A percentile compares a stretch with the other conserved stretches of the same genome.
These are phyloP conservation scores for Aspergillus glaucus DNA, from an alignment of 2,329 filamentous ascomycete species.

Conservation along the genomic window DNA sequence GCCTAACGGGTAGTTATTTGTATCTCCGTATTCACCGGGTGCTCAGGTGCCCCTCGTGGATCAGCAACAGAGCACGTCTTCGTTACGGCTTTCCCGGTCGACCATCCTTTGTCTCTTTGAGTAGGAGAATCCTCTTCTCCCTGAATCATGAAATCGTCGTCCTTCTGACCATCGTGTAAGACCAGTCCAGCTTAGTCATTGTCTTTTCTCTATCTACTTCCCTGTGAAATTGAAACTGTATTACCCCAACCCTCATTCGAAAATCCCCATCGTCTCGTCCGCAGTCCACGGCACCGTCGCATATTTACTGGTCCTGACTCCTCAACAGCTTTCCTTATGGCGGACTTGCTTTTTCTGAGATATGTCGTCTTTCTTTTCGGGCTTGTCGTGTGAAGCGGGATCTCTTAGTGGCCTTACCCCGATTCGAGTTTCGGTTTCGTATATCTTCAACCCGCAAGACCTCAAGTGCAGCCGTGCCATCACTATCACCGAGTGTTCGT, in stretches of 20 bases:
- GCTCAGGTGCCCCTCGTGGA: background rate
- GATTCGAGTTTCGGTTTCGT: slow-evolving; percentile 25
- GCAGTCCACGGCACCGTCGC: background rate
- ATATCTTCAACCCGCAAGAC: slow-evolving; percentile 16
- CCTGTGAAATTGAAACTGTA: background rate
- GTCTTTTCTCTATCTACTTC: background rate
- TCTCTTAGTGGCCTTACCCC: slow-evolving; percentile 33
- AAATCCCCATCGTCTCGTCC: background rate
- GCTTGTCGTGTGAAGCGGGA: slow-evolving; percentile 36
- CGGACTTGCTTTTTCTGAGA: slow-evolving; percentile 37
- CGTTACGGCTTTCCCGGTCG: background rate
- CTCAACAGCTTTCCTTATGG: slow-evolving; percentile 33
- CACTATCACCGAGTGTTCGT: slow-evolving; percentile 13
- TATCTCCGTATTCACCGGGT: background rate
- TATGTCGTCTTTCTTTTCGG: slow-evolving; percentile 40
- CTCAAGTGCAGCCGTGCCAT: slow-evolving; percentile 15
- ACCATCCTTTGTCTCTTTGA: background rate
- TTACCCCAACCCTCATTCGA: background rate
- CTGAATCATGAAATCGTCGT: slow-evolving; percentile 12
- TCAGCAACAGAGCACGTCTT: background rate
- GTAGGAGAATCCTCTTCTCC: slow-evolving; percentile 6
- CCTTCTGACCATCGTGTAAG: slow-evolving; percentile 21
- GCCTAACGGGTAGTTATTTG: background rate
- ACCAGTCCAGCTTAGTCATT: slow-evolving; percentile 5
- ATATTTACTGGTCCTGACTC: slow-evolving; percentile 15